Evolutionary conservation across 176 grass and related monocot species (phyloP).

Genomic region (Dactylis glomerata): DNA sequence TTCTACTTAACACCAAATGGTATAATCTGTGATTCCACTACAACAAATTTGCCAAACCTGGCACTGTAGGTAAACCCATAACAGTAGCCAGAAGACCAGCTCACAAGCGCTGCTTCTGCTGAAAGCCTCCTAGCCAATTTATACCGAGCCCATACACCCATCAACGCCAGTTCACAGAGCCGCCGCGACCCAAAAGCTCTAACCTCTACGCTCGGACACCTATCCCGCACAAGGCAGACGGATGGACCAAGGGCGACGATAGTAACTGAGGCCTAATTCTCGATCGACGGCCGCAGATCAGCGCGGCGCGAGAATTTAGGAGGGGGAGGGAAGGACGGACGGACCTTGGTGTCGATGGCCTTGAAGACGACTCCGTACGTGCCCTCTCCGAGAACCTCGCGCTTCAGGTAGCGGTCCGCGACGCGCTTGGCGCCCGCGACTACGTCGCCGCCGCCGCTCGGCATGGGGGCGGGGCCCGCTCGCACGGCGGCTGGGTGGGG

Average conservation of each 20-base stretch:
- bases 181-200: neutral
- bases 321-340: neutral
- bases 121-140: neutral
- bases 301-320: constrained; percentile 19
- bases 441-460: constrained; percentile 52
- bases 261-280: neutral
- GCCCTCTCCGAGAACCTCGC: constrained; percentile 79
- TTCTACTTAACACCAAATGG: neutral
- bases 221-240: neutral
- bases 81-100: neutral
- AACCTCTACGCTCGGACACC: neutral
- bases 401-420: constrained; percentile 81
- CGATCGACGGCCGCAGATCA: constrained; percentile 17
- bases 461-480: constrained; percentile 24
- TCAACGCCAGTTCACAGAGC: neutral
- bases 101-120: neutral
- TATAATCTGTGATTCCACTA: neutral
- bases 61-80: neutral
- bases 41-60: neutral
- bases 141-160: neutral
- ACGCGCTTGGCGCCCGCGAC: constrained; percentile 52
- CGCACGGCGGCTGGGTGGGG: neutral
- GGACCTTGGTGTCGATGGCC: constrained; percentile 86
- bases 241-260: neutral
- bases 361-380: constrained; percentile 95